These are phyloP conservation scores for Rhytidiadelphus loreus DNA, from an alignment of 225 moss, liverwort and hornwort genomes.

Conservation along the genomic window DNA sequence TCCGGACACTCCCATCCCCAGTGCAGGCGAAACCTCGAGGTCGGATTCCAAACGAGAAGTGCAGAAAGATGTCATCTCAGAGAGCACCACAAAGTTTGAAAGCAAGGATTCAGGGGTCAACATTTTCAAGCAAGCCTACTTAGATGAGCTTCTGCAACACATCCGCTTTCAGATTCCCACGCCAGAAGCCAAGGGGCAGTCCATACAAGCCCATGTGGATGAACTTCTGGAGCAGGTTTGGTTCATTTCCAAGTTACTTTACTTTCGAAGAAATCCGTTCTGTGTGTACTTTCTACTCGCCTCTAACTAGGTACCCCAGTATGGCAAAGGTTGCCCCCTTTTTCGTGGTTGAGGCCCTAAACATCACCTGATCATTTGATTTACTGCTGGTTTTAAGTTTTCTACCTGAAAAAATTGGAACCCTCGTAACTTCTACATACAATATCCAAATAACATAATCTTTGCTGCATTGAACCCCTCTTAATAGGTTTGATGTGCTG, in stretches of 20 bases:
- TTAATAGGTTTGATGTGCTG: neutral
- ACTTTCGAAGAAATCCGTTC: neutral
- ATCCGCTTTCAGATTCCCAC: slow-evolving; percentile 37
- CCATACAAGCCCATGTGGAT: slow-evolving; percentile 15
- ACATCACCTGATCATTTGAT: neutral
- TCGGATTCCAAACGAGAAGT: slow-evolving; percentile 38
- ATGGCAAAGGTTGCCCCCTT: neutral
- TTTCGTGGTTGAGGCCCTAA: neutral
- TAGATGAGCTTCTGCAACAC: slow-evolving; percentile 37
- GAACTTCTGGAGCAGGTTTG: slow-evolving; percentile 29
- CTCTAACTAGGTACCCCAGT: too few species aligned
- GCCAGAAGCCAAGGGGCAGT: slow-evolving; percentile 3
- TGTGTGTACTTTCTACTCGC: neutral
- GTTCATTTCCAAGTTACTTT: neutral
- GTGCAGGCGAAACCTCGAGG: slow-evolving; percentile 16
- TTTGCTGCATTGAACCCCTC: neutral
- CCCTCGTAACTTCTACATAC: neutral
- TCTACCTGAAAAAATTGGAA: neutral
- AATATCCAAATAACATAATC: neutral
- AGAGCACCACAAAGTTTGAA: neutral
- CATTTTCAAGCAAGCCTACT: slow-evolving; percentile 9
- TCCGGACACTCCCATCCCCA: neutral
- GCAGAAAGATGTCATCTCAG: slow-evolving; percentile 45
- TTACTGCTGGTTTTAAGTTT: neutral
- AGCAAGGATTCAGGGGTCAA: neutral